phyloP scores from a whole-genome alignment of 1,139 yeast genomes.

The Taphrina wiesneri region DNA sequence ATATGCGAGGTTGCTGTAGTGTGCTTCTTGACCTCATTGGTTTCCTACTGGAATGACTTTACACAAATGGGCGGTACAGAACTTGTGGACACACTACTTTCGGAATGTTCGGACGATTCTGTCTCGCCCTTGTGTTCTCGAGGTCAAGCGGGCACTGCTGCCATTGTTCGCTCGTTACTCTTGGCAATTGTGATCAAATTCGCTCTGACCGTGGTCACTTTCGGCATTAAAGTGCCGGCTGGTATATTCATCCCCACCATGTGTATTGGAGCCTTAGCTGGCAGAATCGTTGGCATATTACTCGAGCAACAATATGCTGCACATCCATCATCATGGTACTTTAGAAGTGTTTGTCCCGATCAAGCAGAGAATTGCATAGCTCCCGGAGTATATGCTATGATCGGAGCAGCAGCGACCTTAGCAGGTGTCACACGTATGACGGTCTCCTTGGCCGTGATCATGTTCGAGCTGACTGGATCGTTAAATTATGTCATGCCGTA shows the following conservation, averaged over 20 bases:
- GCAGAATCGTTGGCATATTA: slow-evolving; percentile 55
- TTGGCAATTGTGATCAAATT: slow-evolving; percentile 55
- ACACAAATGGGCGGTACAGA: slow-evolving; percentile 60
- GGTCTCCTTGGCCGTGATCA: slow-evolving; percentile 54
- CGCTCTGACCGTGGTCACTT: slow-evolving; percentile 55
- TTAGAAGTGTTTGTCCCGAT: not conserved
- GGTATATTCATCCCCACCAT: slow-evolving; percentile 71
- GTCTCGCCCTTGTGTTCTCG: slow-evolving; percentile 21
- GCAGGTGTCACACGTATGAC: slow-evolving; percentile 70
- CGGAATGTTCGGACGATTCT: slow-evolving; percentile 59
- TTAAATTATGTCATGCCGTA: slow-evolving; percentile 53
- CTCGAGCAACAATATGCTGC: slow-evolving; percentile 47
- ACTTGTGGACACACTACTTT: slow-evolving; percentile 56
- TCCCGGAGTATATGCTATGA: slow-evolving; percentile 64
- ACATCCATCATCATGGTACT: not conserved
- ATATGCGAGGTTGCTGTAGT: slow-evolving; percentile 54
- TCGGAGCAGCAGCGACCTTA: slow-evolving; percentile 67
- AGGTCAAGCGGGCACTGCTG: slow-evolving; percentile 46
- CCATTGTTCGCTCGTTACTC: slow-evolving; percentile 43
- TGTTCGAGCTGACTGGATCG: slow-evolving; percentile 63
- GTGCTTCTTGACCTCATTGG: slow-evolving; percentile 54
- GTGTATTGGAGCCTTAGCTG: slow-evolving; percentile 68
- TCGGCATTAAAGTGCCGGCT: slow-evolving; percentile 64
- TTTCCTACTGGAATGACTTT: slow-evolving; percentile 57
- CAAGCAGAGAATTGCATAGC: not conserved